phyloP scores from a whole-genome alignment of 768 basidiomycete species.

The Xerocomellus chrysenteron region DNA sequence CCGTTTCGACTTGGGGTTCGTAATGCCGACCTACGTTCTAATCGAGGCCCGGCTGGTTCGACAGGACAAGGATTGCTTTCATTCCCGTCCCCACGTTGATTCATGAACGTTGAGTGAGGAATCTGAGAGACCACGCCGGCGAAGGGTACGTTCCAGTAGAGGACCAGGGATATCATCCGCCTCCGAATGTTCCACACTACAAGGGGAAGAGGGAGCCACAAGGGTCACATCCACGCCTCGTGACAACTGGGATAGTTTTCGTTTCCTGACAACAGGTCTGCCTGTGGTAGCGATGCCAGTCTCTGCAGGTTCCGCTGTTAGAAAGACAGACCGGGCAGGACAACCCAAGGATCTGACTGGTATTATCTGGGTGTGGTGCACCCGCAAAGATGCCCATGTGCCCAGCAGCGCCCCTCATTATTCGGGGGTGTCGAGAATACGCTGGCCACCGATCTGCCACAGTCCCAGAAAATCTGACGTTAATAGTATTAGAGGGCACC shows the following conservation, averaged over 20 bases:
- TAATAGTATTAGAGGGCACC: constrained; percentile 84
- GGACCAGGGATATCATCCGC: constrained; percentile 47
- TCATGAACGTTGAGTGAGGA: constrained; percentile 85
- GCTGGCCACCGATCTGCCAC: constrained; percentile 55
- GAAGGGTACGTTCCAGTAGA: constrained; percentile 65
- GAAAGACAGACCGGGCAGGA: constrained; percentile 45
- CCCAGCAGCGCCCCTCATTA: constrained; percentile 8
- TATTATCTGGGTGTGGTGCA: constrained; percentile 51
- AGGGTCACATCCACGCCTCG: constrained; percentile 78
- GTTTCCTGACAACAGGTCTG: constrained; percentile 18
- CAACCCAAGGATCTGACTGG: constrained; percentile 68
- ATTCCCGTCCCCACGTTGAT: constrained; percentile 42
- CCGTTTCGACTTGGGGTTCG: constrained; percentile 52
- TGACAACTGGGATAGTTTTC: constrained; percentile 42
- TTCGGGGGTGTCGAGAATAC: constrained; percentile 34
- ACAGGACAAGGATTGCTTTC: not conserved
- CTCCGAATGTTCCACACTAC: constrained; percentile 35
- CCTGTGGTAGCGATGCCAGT: constrained; percentile 13
- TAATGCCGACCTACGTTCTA: constrained; percentile 49
- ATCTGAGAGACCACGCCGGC: constrained; percentile 82
- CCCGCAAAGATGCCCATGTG: constrained; percentile 64
- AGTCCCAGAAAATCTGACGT: constrained; percentile 88
- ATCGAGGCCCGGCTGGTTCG: constrained; percentile 29
- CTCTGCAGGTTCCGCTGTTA: constrained; percentile 20
- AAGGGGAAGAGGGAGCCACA: constrained; percentile 43